These are phyloP conservation scores for Saccharomycopsis vini DNA, from an alignment of 805 yeast species.

Conservation along the genomic window DNA sequence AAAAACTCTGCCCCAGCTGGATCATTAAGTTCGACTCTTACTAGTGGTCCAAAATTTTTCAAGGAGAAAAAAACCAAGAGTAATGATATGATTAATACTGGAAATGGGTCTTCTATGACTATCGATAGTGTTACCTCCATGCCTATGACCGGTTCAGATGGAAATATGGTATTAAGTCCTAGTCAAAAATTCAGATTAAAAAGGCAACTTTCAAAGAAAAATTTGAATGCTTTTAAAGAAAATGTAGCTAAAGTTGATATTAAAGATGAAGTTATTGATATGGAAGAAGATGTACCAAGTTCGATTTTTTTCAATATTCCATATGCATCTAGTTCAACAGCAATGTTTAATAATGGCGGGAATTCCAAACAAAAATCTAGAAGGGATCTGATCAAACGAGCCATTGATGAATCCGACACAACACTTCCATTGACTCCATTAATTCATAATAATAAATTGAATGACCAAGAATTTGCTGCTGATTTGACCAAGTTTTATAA, in stretches of 20 bases:
- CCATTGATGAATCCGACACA: conserved; percentile 10
- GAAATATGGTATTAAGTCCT: conserved; percentile 12
- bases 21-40: too few species aligned
- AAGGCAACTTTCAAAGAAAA: conserved; percentile 15
- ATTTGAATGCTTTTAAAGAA: conserved; percentile 9
- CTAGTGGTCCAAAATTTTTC: too few species aligned
- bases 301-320: conserved; percentile 20
- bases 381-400: too few species aligned
- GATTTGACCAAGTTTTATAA: conserved; percentile 14
- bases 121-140: conserved; percentile 1
- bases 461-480: conserved; percentile 15
- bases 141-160: conserved; percentile 11
- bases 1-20: too few species aligned
- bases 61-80: not conserved
- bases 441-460: conserved; percentile 5
- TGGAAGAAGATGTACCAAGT: conserved; percentile 4
- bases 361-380: not conserved
- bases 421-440: conserved; percentile 19
- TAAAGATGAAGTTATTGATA: conserved; percentile 16
- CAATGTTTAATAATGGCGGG: not conserved
- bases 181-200: conserved; percentile 16
- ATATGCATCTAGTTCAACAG: conserved; percentile 16
- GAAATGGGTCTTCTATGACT: not conserved
- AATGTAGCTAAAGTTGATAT: conserved; percentile 13
- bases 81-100: not conserved